Base-by-base conservation (phyloP, 2,329 filamentous ascomycete species). In the Fusarium equiseti region DNA sequence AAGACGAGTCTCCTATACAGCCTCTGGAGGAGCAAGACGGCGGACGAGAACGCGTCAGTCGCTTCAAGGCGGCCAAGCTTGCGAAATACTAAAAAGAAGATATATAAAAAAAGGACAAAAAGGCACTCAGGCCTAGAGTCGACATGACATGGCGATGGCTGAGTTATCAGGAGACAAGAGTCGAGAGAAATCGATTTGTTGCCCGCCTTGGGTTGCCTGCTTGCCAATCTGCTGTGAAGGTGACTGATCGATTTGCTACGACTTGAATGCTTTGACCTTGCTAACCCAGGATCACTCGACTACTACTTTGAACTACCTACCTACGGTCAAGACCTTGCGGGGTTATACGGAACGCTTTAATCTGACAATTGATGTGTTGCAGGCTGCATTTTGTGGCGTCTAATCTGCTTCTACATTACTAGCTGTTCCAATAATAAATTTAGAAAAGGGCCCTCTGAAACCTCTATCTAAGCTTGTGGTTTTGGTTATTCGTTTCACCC, bases 31-130 rank as follows among this genome's bases (percentile, higher is more conserved):
- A 94, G 73, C 85, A 87, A 27, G 87, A 91, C 51, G 89, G 89
- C 46, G 88, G 87, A 3, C 85, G 85, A 52, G 88, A 87, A 79
- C 88, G 86, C 74, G 80, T 93, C 70, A 94, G 91, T 82, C 87
- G 90, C 66, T 94, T 94, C 82, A 92, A 89, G 82, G 91, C 91
- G 51, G 91, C 91, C 4, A 86, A 89, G 68, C 80, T 93, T 59
- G 86, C 86, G 29, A 85, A 80, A 76, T 82, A 85, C 63, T 89
- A 59, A 75, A 59, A 52, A n/a, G 60, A 65, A 42, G 12, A 69
- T n/a, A 12, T 3, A 38, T 8, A 26, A 48, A 4, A 66, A 55
- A 72, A 50, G 42, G 22, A 49, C 35, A 50, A 45, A 38, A 46
- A 44, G 49, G 51, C 55, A 49, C 54, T 57, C 66, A 29, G 22